phyloP scores from a whole-genome alignment of 108 stramenopile species.

The Cyclotella baltica region DNA sequence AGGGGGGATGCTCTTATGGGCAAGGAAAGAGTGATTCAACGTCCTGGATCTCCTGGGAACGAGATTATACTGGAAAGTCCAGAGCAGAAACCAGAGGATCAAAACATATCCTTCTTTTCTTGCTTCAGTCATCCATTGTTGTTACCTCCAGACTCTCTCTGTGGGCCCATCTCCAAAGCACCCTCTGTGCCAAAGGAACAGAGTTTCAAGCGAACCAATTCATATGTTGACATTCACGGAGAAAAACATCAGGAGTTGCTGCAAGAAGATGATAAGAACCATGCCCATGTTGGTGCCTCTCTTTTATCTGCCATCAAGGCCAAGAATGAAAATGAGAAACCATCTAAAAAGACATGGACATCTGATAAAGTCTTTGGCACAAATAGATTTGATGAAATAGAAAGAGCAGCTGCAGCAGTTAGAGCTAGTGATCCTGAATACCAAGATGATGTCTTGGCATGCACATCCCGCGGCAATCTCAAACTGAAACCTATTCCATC shows the following conservation, averaged over 20 bases:
- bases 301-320: conserved; percentile 47
- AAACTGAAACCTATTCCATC: conserved; percentile 35
- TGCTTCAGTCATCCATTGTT: conserved; percentile 41
- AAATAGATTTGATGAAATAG: not conserved
- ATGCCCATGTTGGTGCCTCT: conserved; percentile 41
- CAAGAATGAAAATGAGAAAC: conserved; percentile 21
- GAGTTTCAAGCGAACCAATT: not conserved
- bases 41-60: not conserved
- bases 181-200: not conserved
- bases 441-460: conserved; percentile 36
- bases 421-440: not conserved
- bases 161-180: conserved; percentile 1
- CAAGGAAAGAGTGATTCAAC: not conserved
- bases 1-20: not conserved
- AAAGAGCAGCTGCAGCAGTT: not conserved
- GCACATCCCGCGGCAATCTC: conserved; percentile 30
- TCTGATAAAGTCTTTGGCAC: not conserved
- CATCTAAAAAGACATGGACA: conserved; percentile 1
- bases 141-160: conserved; percentile 23
- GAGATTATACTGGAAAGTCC: not conserved
- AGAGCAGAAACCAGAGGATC: not conserved
- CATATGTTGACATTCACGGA: not conserved
- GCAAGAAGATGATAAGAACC: not conserved
- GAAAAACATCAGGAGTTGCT: not conserved
- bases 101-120: not conserved